Conservation (phyloP, 306 rosid species). For the Cucumis cinereus region DNA sequence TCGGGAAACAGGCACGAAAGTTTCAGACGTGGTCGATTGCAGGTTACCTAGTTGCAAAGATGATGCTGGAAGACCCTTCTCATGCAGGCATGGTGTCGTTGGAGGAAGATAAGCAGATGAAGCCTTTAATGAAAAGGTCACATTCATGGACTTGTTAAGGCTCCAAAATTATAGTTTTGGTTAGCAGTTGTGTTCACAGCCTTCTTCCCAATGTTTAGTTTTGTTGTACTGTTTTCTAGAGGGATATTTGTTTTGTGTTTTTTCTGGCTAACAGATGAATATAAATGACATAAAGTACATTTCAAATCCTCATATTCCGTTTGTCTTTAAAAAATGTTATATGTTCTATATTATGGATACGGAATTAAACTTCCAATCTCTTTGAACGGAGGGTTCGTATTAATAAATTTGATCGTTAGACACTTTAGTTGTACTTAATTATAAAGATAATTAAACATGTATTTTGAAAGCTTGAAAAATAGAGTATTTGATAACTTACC, state of each 20-base stretch:
- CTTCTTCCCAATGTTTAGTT: background rate
- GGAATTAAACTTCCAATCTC: no score
- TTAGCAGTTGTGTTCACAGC: background rate
- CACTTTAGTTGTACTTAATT: no score
- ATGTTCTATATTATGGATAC: no score
- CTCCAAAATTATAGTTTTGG: background rate
- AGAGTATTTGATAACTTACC: no score
- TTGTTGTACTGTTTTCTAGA: background rate
- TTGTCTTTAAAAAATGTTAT: no score
- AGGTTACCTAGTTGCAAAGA: constrained; percentile 63
- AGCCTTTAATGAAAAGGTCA: constrained; percentile 55
- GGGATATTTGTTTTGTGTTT: background rate
- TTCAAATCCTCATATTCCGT: no score
- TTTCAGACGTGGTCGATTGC: constrained; percentile 72
- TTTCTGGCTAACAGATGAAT: background rate
- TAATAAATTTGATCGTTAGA: no score
- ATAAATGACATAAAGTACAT: background rate
- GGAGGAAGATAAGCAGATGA: constrained; percentile 53
- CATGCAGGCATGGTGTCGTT: constrained; percentile 49
- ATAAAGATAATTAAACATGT: no score
- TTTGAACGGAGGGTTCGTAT: no score
- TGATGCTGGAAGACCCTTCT: constrained; percentile 70
- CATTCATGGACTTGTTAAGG: constrained; percentile 42
- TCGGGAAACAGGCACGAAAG: constrained; percentile 74
- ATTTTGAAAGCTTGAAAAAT: no score